Evolutionary conservation across 306 rosid species (phyloP), one percentile per base, ranked within the genome.

Genomic region (Fagus sylvatica): DNA sequence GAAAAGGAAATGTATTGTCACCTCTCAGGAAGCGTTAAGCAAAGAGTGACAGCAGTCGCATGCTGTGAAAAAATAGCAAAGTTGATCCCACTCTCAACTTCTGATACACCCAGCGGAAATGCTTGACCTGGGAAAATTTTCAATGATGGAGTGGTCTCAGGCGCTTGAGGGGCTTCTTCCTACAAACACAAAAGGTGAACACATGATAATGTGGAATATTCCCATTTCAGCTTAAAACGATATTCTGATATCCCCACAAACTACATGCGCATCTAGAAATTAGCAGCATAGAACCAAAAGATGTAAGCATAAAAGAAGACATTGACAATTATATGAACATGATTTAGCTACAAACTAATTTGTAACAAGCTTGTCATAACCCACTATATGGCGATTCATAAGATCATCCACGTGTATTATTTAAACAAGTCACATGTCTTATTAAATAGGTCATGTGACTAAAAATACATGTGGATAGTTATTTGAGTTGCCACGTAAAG

Each of bases 61-160:
- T 95, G 90, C 86, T 88, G 94, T 40, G 99, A 93, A 76, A 95
- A 95, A 55, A 95, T 87, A 70, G 99, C 79, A 87, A 95, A 95
- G 82, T 95, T 95, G 81, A 93, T 84, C 74, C 98, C 93, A 68
- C 34, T 81, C 66, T 88, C 94, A 69, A 88, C 90, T 85, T 95
- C 93, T 53, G 98, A 88, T 64, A 87, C 94, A 54, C 99, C 99
- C 77, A 95, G 77, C 1, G 99, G 97, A 91, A 71, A 85, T 76
- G 95, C 88, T 76, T 91, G 94, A 73, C 99, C 99, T 55, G 99
- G 96, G 17, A 83, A 81, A 81, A 65, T 54, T 69, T 80, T 83
- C 89, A 84, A 82, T 48, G 85, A 72, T 53, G 83, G 74, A 74
- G 79, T 81, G 68, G 80, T 78, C 69, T 87, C 90, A 41, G 79